These are phyloP conservation scores for Pestalotiopsis sp. DNA, from an alignment of 2,329 filamentous ascomycete species.

Conservation along the genomic window DNA sequence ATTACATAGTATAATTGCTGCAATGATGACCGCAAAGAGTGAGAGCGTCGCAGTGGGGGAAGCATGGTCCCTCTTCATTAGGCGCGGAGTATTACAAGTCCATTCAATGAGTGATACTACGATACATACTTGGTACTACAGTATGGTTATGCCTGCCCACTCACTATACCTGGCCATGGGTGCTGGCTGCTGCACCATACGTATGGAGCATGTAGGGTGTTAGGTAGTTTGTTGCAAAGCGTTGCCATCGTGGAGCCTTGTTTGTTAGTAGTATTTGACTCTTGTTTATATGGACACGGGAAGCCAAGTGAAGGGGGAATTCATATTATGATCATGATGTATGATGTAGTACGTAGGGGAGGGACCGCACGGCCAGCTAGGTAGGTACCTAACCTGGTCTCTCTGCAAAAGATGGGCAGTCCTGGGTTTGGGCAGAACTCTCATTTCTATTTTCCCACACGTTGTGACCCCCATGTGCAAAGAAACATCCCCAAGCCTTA, in stretches of 20 bases:
- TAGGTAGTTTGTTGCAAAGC: neutral
- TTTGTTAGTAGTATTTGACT: neutral
- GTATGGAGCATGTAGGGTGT: neutral
- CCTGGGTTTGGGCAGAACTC: neutral
- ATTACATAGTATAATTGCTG: constrained; percentile 11
- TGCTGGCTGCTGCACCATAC: neutral
- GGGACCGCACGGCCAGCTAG: neutral
- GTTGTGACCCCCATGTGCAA: neutral
- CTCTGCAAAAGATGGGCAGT: neutral
- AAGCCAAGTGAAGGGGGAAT: neutral
- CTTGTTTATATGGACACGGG: neutral
- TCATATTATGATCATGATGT: neutral
- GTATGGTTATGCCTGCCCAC: neutral
- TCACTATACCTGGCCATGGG: neutral
- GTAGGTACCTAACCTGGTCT: too few species aligned
- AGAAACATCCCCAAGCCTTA: neutral
- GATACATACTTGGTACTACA: neutral
- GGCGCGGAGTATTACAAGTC: neutral
- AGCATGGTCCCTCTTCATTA: neutral
- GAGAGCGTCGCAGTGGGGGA: neutral
- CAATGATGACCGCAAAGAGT: neutral
- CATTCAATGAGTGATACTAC: neutral
- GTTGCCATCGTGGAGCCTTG: neutral
- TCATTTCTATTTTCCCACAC: neutral
- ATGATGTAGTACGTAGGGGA: neutral